Evolutionary conservation across 2,329 filamentous ascomycete species (phyloP).

Genomic region (Cryphonectria radicalis): DNA sequence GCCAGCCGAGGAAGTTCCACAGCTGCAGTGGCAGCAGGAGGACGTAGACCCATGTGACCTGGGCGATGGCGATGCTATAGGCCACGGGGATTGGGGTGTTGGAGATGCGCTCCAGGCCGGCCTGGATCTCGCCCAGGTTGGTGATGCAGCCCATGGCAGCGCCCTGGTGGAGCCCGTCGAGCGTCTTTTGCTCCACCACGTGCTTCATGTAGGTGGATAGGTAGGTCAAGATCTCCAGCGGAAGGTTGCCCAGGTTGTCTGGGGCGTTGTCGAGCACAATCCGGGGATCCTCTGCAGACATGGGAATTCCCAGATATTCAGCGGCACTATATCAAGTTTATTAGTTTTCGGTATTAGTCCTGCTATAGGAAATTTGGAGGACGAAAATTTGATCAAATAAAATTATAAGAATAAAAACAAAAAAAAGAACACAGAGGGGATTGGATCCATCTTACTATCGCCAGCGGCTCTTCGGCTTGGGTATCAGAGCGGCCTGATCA

Average conservation of each 20-base stretch:
- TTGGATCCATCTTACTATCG: neutral
- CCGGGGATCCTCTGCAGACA: slow-evolving; percentile 77
- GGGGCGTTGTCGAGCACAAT: slow-evolving; percentile 75
- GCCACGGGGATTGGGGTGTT: slow-evolving; percentile 82
- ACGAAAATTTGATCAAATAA: neutral
- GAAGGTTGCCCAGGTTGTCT: slow-evolving; percentile 79
- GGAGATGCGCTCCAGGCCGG: slow-evolving; percentile 76
- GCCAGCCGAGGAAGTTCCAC: slow-evolving; percentile 64
- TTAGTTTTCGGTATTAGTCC: neutral
- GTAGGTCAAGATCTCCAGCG: slow-evolving; percentile 78
- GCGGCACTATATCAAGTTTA: slow-evolving; percentile 44
- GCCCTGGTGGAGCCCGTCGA: slow-evolving; percentile 63
- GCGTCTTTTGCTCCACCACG: slow-evolving; percentile 58
- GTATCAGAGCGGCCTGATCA: slow-evolving; percentile 43
- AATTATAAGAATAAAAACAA: neutral
- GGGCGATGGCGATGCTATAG: slow-evolving; percentile 82
- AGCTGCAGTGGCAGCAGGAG: slow-evolving; percentile 83
- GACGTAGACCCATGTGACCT: slow-evolving; percentile 87
- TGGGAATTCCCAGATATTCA: slow-evolving; percentile 75
- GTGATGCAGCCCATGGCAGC: slow-evolving; percentile 43
- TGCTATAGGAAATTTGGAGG: neutral
- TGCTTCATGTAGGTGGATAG: slow-evolving; percentile 69
- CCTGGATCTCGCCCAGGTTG: slow-evolving; percentile 71
- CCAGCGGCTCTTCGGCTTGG: slow-evolving; percentile 43
- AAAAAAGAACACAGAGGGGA: neutral